Base-by-base conservation (phyloP, 495 filamentous ascomycete genomes). In the Penicillium daleae region DNA sequence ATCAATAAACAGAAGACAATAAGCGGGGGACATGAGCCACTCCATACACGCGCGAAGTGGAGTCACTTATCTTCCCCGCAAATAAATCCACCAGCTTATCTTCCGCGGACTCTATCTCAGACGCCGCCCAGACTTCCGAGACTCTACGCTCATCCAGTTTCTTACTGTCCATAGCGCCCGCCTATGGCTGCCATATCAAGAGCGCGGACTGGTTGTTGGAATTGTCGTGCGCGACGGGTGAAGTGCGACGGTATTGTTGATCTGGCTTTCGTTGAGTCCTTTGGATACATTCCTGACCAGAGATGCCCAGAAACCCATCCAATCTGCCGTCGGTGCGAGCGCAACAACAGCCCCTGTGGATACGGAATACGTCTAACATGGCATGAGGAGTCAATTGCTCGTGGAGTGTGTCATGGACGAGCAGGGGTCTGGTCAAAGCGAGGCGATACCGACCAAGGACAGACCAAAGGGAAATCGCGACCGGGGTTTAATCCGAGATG, bases 311-410 rank as follows among this genome's bases (percentile, higher is more conserved):
- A 71, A 61, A 50, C 32, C 26, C 61, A 56, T 12, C 69, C 66
- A n/a, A 48, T 67, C 1, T 71, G 66, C 39, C 64, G 62, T n/a
- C 64, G 64, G 26, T 73, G 71, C 35, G 35, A 32, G 6, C 62
- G 63, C 13, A 71, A 60, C 29, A 59, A 61, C 46, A 58, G 51
- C 46, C 24, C 59, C 13, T 71, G 66, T 55, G 61, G 44, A 19
- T 73, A 73, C 40, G 62, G 64, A 46, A 37, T 71, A 24, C 66
- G 68, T 32, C 48, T 71, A 21, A 56, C 62, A 26, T 71, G 71
- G 71, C 62, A 69, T 7, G 66, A 73, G 60, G 66, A 71, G 46
- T 69, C 68, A 5, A 48, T 71, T 12, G 65, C 64, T 22, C 65
- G 66, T 29, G 68, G 64, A 15, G 56, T 71, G 2, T 73, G 68